These are phyloP conservation scores for Oxyria digyna DNA, from an alignment of 148 eudicot species.

Conservation along the genomic window DNA sequence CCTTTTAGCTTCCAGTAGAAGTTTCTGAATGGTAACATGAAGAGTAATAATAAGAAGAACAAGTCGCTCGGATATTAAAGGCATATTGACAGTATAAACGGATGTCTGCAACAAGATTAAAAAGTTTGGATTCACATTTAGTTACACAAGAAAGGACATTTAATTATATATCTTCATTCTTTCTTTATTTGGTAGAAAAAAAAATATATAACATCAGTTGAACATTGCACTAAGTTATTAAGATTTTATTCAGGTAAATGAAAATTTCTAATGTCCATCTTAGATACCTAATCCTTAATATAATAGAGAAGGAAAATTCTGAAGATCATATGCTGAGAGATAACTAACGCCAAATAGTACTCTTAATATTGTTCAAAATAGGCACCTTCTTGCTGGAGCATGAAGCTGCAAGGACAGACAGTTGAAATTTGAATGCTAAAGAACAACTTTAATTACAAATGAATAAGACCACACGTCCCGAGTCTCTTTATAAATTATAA, in stretches of 20 bases:
- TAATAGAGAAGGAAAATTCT: background rate
- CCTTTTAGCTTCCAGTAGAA: conserved; percentile 76
- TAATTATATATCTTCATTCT: background rate
- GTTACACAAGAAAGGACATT: background rate
- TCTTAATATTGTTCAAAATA: background rate
- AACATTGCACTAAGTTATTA: background rate
- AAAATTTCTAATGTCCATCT: background rate
- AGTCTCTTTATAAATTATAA: too few species aligned
- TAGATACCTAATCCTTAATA: conserved; percentile 1
- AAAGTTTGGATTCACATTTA: background rate
- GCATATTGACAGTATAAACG: background rate
- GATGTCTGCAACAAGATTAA: background rate
- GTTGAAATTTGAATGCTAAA: background rate
- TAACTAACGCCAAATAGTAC: background rate
- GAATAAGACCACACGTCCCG: background rate
- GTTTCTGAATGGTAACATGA: conserved; percentile 36
- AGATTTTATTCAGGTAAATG: background rate
- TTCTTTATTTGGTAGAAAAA: too few species aligned
- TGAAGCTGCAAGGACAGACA: background rate
- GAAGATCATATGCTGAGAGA: background rate
- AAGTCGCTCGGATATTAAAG: background rate
- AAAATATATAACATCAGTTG: background rate
- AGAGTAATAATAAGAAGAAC: conserved; percentile 3
- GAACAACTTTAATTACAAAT: background rate
- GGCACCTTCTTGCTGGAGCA: background rate